Base-by-base conservation (phyloP, 345 rosid genomes). In the Pistacia integerrima region DNA sequence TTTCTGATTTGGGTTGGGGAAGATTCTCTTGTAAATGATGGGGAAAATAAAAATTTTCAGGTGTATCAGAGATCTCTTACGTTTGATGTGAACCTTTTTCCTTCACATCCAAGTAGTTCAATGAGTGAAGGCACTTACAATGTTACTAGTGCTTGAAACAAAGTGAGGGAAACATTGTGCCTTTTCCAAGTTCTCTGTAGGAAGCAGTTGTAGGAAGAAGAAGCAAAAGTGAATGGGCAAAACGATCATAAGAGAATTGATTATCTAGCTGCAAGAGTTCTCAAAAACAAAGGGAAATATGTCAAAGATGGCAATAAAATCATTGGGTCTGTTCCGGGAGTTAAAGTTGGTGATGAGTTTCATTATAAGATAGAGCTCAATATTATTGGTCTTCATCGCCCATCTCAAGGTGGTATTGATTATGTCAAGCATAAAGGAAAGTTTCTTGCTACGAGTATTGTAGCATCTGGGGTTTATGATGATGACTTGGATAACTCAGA, bases 161-260 rank as follows among this genome's bases (percentile, higher is more conserved):
- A 22, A 22, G 22, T 22, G 22, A 22, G 22, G 22, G 22, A 22
- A 22, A 22, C 22, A 22, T 22, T 22, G 22, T 22, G 22, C 22
- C 22, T 22, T 22, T 22, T 22, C 22, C 22, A 22, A 22, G 22
- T 22, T 22, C 22, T 22, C 22, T 22, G 22, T 22, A 22, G 22
- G 74, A 95, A 84, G 82, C 74, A 90, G 67, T 79, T 90, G 86
- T 94, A 91, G 70, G 92, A 87, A 85, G 85, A 85, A 74, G 99
- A 95, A 88, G 81, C 92, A 64, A 88, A 85, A 78, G 67, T 75
- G 41, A 81, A 74, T 66, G 72, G 44, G 16, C 46, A 38, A 64
- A 83, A 70, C 46, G 9, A 35, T 25, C 33, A 8, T 44, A 77
- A 67, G 72, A 89, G 99, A 84, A 75, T 92, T 67, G 98, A 93